Base-by-base conservation (phyloP, 148 eudicot species). In the Agrostemma githago region DNA sequence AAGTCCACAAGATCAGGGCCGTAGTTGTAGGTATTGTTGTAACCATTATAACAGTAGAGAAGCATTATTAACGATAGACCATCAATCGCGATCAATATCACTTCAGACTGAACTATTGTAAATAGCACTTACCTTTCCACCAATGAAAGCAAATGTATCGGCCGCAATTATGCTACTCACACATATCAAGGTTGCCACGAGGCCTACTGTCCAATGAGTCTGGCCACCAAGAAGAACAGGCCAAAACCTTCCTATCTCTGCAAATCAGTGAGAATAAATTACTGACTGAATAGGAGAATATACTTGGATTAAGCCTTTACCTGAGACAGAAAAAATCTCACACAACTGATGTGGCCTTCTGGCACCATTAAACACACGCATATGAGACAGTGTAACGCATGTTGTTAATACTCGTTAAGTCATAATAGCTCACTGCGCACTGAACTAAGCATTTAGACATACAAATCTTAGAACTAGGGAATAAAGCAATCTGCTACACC, bases 171-270 rank as follows among this genome's bases (percentile, higher is more conserved):
- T 88, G 81, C 97, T 90, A 83, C 99, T 88, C 66, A 95, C 62
- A 59, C 92, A 84, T 81, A 89, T 83, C 73, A 95, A 81, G 14
- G 93, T 87, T 67, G 97, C 90, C 79, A 95, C 93, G 77, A 95
- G 99, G 74, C 97, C 99, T 15, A 95, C 94, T 34, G 99, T 95
- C 99, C 99, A 92, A 75, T 86, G 93, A 70, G 89, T 83, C 76
- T 79, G 97, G 48, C 97, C 99, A 70, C 99, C 97, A 75, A 92
- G 89, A 79, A 92, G 88, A 63, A 85, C 58, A 78, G 99, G 99
- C 99, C 99, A 95, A 68, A 81, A 59, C 62, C 85, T 79, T 81
- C 83, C 96, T 43, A 88, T 82, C 77, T 83, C 98, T 89, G 85
- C 83, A 71, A 65, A 71, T 77, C 71, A 65, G 42, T 48, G 44